Conservation (phyloP, 2,329 filamentous ascomycete genomes). For the Penicillium sp. region DNA sequence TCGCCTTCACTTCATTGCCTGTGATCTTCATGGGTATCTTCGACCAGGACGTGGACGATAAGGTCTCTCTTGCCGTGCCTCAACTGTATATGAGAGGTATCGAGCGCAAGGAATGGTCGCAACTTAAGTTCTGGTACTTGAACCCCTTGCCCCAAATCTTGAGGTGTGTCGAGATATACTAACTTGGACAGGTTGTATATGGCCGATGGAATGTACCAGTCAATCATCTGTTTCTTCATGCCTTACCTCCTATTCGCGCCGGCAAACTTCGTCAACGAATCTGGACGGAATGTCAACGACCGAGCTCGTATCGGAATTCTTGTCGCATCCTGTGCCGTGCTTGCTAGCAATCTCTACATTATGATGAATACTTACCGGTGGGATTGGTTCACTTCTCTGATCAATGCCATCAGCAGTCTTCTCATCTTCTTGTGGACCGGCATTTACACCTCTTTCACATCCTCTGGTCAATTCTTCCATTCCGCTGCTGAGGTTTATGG, state of each 20-base stretch:
- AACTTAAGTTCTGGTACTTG: constrained; percentile 87
- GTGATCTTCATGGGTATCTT: constrained; percentile 95
- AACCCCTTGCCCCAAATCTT: not conserved
- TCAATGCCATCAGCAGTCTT: constrained; percentile 77
- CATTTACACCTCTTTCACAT: constrained; percentile 68
- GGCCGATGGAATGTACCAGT: constrained; percentile 92
- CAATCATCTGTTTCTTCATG: constrained; percentile 88
- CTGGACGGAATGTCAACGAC: constrained; percentile 74
- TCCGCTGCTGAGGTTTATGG: constrained; percentile 77
- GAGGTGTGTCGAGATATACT: constrained; percentile 28
- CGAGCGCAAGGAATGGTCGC: constrained; percentile 94
- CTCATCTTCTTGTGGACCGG: constrained; percentile 97
- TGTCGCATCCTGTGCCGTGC: constrained; percentile 77
- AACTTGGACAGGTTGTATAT: constrained; percentile 72
- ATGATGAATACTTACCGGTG: constrained; percentile 95
- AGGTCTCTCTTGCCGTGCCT: constrained; percentile 88
- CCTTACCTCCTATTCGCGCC: constrained; percentile 75
- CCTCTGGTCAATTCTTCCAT: constrained; percentile 68
- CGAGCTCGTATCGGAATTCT: constrained; percentile 83
- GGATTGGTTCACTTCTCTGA: constrained; percentile 92
- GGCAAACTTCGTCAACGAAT: constrained; percentile 67
- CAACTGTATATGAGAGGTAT: constrained; percentile 95
- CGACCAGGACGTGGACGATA: constrained; percentile 94
- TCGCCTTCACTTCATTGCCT: constrained; percentile 93
- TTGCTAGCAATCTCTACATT: constrained; percentile 92